These are phyloP conservation scores for Omphalotus guepiniiformis DNA, from an alignment of 768 basidiomycete genomes.

Conservation along the genomic window DNA sequence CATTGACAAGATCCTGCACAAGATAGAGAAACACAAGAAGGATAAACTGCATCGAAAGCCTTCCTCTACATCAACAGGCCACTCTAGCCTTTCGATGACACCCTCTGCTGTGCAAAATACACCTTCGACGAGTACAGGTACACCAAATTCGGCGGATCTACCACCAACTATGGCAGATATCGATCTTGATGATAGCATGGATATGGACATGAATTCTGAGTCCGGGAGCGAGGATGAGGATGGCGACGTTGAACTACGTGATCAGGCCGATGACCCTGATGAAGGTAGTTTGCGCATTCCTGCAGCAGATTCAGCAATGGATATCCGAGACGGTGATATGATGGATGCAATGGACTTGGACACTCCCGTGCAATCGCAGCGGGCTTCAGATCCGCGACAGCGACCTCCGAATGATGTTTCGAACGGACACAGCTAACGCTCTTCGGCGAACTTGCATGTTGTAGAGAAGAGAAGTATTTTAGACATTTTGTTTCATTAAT, in stretches of 20 bases:
- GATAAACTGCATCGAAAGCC: constrained; percentile 8
- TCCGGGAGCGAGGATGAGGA: constrained; percentile 31
- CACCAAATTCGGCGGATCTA: constrained; percentile 35
- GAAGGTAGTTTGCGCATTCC: no score
- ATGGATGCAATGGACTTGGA: no score
- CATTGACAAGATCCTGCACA: constrained; percentile 72
- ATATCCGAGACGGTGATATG: no score
- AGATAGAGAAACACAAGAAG: constrained; percentile 47
- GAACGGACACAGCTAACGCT: no score
- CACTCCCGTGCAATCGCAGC: no score
- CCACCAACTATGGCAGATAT: constrained; percentile 35
- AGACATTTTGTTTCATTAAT: no score
- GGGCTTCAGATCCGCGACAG: no score
- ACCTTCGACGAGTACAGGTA: constrained; percentile 36
- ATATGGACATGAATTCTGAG: constrained; percentile 38
- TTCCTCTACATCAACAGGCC: constrained; percentile 21
- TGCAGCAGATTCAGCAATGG: no score
- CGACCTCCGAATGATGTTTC: no score
- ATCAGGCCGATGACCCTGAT: no score
- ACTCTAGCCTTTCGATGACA: constrained; percentile 13
- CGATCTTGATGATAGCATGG: constrained; percentile 19
- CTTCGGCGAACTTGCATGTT: no score
- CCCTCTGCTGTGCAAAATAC: constrained; percentile 21
- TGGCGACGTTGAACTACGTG: constrained; percentile 11
- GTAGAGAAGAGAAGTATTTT: no score